A percentile compares a stretch with the other conserved stretches of the same genome.
Conservation (phyloP, 2,329 filamentous ascomycete genomes). For the Exophiala spinifera region DNA sequence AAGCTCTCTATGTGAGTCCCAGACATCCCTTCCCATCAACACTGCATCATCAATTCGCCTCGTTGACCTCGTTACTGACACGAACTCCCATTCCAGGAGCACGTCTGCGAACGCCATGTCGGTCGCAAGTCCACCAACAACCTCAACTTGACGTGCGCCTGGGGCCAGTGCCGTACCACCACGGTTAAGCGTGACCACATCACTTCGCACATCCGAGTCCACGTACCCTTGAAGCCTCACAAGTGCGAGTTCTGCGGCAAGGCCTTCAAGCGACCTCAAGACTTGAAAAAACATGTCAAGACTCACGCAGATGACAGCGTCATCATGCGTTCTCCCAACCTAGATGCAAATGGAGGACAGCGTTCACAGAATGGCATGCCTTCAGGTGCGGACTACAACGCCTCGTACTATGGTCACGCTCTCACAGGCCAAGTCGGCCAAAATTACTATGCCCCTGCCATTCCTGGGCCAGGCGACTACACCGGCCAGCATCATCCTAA, state of each 20-base stretch:
- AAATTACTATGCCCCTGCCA: conserved; percentile 30
- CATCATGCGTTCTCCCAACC: conserved; percentile 56
- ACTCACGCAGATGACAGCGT: conserved; percentile 96
- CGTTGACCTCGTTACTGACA: conserved; percentile 14
- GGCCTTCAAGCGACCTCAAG: conserved; percentile 97
- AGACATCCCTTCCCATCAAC: not conserved
- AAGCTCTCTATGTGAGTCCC: conserved; percentile 58
- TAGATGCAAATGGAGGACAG: conserved; percentile 51
- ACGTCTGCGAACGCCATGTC: conserved; percentile 97
- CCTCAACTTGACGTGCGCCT: conserved; percentile 93
- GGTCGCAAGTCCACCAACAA: conserved; percentile 99
- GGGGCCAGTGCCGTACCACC: conserved; percentile 92
- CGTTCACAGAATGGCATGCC: conserved; percentile 31
- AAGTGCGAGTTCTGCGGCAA: conserved; percentile 99
- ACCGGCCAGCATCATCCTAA: conserved; percentile 29
- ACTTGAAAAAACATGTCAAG: conserved; percentile 99
- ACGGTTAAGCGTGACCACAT: conserved; percentile 99
- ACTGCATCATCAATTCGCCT: not conserved
- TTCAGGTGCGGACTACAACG: conserved; percentile 28
- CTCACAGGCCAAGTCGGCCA: conserved; percentile 27
- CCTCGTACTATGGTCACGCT: conserved; percentile 29
- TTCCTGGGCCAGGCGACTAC: conserved; percentile 29
- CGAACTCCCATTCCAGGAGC: conserved; percentile 61
- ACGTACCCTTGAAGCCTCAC: conserved; percentile 98
- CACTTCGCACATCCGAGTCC: conserved; percentile 96